Percentiles rank a stretch among this genome's conserved stretches.
Conservation (phyloP, 257 asterid genomes). For the Scutellaria minor region DNA sequence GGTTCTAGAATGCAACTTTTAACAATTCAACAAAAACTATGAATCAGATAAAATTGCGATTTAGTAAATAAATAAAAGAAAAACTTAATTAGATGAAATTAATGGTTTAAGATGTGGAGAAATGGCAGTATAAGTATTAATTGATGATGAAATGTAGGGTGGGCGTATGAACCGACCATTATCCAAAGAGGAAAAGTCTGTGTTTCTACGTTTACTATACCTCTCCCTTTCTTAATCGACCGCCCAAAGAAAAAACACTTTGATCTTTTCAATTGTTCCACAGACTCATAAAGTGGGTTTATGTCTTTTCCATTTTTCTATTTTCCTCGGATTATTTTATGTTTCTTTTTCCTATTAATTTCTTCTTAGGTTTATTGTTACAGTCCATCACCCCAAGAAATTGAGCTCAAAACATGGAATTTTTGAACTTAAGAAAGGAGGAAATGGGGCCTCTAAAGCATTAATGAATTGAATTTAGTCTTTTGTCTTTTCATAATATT, state of each 20-base stretch:
- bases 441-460: constrained; percentile 13
- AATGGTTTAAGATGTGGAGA: constrained; percentile 35
- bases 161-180: constrained; percentile 46
- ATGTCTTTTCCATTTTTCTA: constrained; percentile 32
- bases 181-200: constrained; percentile 28
- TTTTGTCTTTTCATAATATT: neutral
- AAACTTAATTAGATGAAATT: too few species aligned
- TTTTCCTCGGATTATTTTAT: neutral
- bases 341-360: neutral
- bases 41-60: neutral
- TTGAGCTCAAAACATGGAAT: neutral
- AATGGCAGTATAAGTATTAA: neutral
- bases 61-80: neutral
- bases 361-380: constrained; percentile 30
- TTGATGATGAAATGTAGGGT: neutral
- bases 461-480: neutral
- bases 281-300: constrained; percentile 33
- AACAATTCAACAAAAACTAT: neutral
- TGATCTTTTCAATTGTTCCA: constrained; percentile 32
- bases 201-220: neutral
- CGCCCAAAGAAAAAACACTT: constrained; percentile 58
- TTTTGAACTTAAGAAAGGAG: neutral
- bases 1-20: constrained; percentile 10
- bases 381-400: constrained; percentile 31
- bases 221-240: constrained; percentile 46